A percentile compares a stretch with the other conserved stretches of the same genome.
Conservation (phyloP, 768 basidiomycete genomes). For the Russula abietina region DNA sequence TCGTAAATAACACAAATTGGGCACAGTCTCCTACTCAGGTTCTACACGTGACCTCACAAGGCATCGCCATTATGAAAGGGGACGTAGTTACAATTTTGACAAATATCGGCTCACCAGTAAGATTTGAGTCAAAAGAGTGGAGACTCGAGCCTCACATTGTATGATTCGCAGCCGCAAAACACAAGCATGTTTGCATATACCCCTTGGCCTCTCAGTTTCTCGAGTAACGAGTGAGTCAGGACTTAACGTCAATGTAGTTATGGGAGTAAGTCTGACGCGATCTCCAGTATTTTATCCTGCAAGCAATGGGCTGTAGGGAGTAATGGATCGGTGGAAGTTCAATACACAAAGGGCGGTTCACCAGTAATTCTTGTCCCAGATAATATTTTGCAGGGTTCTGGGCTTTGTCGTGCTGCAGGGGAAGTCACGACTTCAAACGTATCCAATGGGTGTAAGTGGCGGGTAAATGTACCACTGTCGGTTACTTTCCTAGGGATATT, state of each 20-base stretch:
- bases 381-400: constrained; percentile 32
- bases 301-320: constrained; percentile 64
- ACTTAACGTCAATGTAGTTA: not conserved
- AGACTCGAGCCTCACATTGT: not conserved
- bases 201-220: constrained; percentile 42
- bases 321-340: constrained; percentile 51
- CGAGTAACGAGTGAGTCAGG: constrained; percentile 51
- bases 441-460: not conserved
- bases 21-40: constrained; percentile 45
- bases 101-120: constrained; percentile 68
- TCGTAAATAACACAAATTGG: constrained; percentile 51
- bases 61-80: constrained; percentile 63
- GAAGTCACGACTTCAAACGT: not conserved
- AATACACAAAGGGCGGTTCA: constrained; percentile 59
- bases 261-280: constrained; percentile 8
- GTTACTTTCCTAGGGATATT: not conserved
- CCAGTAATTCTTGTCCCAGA: constrained; percentile 51
- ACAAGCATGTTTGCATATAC: constrained; percentile 54
- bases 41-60: constrained; percentile 43
- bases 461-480: not conserved
- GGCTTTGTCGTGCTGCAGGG: constrained; percentile 30
- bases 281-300: constrained; percentile 54
- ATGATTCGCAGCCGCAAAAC: constrained; percentile 45
- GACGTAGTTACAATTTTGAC: constrained; percentile 55
- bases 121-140: constrained; percentile 19